Percentiles rank a stretch among this genome's conserved stretches.
phyloP scores from a whole-genome alignment of 257 asterid genomes.

The Eucommia ulmoides region DNA sequence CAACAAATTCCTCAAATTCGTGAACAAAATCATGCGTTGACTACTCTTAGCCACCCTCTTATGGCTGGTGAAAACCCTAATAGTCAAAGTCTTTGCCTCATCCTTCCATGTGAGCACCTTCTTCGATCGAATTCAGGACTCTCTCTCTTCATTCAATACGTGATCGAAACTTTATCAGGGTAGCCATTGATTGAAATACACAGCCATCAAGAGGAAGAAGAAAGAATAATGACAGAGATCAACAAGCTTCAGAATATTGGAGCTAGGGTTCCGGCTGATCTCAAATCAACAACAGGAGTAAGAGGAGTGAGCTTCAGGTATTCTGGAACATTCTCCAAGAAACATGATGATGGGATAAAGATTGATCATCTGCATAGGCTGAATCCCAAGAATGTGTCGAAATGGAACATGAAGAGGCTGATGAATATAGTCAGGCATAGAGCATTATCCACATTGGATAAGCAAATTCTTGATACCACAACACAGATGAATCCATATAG shows the following conservation, averaged over 20 bases:
- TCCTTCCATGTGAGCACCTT: constrained; percentile 20
- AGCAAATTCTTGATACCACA: constrained; percentile 36
- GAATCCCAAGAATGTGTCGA: constrained; percentile 66
- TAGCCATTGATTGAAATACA: constrained; percentile 5
- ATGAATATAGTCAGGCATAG: constrained; percentile 66
- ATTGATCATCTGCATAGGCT: constrained; percentile 58
- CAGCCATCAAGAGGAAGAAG: not conserved
- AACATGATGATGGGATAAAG: constrained; percentile 40
- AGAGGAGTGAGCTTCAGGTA: constrained; percentile 36
- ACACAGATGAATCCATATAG: no score
- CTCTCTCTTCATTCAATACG: constrained; percentile 16
- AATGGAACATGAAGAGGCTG: constrained; percentile 94
- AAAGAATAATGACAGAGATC: not conserved
- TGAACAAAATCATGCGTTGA: constrained; percentile 14
- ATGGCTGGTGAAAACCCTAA: constrained; percentile 15
- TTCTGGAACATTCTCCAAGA: constrained; percentile 30
- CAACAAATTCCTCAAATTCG: constrained; percentile 1
- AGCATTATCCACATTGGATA: constrained; percentile 61
- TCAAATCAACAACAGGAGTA: no score
- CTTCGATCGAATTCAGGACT: constrained; percentile 15
- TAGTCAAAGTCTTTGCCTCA: constrained; percentile 18
- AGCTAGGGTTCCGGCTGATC: not conserved
- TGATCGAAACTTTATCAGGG: constrained; percentile 15
- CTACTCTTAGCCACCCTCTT: constrained; percentile 13
- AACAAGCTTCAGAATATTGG: not conserved